Evolutionary conservation across 176 grass and related monocot genomes (phyloP).

Genomic region (Phoenix dactylifera): DNA sequence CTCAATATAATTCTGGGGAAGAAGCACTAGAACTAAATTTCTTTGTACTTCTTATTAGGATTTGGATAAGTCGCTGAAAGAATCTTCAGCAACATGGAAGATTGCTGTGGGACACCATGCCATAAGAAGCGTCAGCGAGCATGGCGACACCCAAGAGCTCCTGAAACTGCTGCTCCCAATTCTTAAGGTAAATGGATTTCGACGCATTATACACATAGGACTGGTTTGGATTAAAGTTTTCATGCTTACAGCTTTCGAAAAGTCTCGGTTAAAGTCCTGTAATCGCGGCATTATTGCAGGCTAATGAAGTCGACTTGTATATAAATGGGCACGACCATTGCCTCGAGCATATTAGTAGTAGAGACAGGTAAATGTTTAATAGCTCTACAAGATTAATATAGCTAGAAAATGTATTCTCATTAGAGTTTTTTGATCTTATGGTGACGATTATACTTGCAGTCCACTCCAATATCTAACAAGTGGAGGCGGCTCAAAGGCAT

Average conservation of each 20-base stretch:
- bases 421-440: neutral
- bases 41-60: constrained; percentile 18
- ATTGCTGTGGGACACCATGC: constrained; percentile 67
- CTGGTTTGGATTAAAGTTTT: too few species aligned
- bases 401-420: too few species aligned
- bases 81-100: constrained; percentile 52
- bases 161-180: constrained; percentile 44
- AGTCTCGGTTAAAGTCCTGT: too few species aligned
- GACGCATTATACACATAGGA: too few species aligned
- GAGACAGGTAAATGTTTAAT: constrained; percentile 41
- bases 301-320: constrained; percentile 43
- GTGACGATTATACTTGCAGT: constrained; percentile 15
- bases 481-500: constrained; percentile 78
- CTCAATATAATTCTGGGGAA: too few species aligned
- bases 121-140: constrained; percentile 45
- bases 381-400: too few species aligned
- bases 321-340: constrained; percentile 76
- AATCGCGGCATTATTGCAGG: constrained; percentile 9
- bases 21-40: too few species aligned
- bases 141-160: constrained; percentile 51
- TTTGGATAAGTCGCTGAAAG: constrained; percentile 27
- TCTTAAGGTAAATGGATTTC: constrained; percentile 30
- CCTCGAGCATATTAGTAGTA: constrained; percentile 70
- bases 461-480: constrained; percentile 56
- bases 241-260: too few species aligned